phyloP scores from a whole-genome alignment of 768 basidiomycete genomes.

The Tephrocybe rancida region DNA sequence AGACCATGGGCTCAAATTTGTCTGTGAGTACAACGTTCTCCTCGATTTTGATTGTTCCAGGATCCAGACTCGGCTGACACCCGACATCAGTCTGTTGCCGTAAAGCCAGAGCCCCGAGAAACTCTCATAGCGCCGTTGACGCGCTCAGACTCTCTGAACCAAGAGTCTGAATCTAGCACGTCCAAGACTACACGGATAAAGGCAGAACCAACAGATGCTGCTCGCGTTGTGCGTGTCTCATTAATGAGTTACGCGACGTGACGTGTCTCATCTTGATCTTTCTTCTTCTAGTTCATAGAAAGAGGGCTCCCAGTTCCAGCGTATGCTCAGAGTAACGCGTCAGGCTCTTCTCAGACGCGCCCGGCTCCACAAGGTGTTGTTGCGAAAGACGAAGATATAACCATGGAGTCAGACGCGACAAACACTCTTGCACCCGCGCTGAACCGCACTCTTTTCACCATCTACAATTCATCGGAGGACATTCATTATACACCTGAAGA shows the following conservation, averaged over 20 bases:
- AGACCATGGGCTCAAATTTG: constrained; percentile 10
- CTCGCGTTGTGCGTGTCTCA: constrained; percentile 24
- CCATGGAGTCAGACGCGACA: constrained; percentile 17
- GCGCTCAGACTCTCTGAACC: constrained; percentile 9
- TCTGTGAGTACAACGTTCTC: constrained; percentile 6
- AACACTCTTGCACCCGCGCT: not conserved
- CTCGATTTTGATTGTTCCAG: not conserved
- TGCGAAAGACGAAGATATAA: constrained; percentile 10
- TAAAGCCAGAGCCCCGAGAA: constrained; percentile 20
- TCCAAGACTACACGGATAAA: constrained; percentile 24
- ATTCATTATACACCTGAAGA: constrained; percentile 51
- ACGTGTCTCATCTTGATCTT: not conserved
- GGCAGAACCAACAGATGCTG: constrained; percentile 29
- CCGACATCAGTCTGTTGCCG: constrained; percentile 7
- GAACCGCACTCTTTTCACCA: constrained; percentile 31
- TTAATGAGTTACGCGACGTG: not conserved
- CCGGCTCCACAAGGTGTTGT: not conserved
- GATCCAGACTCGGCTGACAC: not conserved
- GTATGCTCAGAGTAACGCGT: constrained; percentile 15
- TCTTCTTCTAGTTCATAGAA: constrained; percentile 20
- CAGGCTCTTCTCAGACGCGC: not conserved
- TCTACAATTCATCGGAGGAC: constrained; percentile 40
- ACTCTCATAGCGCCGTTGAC: constrained; percentile 12
- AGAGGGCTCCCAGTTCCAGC: constrained; percentile 27
- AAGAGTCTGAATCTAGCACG: constrained; percentile 5